Evolutionary conservation across 2,329 filamentous ascomycete species (phyloP).

Genomic region (Cyclaneusma minus): DNA sequence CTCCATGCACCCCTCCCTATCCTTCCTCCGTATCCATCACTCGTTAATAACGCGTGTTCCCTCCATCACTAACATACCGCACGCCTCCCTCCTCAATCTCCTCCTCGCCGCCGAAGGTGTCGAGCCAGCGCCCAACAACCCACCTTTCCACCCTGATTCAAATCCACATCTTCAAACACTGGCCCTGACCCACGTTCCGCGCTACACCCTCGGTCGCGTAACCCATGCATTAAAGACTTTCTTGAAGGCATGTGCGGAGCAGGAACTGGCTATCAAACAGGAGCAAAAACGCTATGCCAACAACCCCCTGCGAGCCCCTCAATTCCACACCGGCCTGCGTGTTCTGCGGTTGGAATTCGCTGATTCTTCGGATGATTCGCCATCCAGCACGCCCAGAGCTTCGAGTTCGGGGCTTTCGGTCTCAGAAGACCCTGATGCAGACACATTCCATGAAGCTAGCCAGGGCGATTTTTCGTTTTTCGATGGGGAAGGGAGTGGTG

Average conservation of each 20-base stretch:
- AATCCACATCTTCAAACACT: constrained; percentile 38
- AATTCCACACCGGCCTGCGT: constrained; percentile 33
- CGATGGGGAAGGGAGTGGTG: constrained; percentile 1
- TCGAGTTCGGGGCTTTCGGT: constrained; percentile 4
- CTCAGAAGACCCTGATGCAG: constrained; percentile 13
- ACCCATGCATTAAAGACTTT: constrained; percentile 32
- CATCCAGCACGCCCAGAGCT: background rate
- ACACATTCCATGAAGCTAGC: constrained; percentile 7
- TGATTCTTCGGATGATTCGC: background rate
- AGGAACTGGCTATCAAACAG: constrained; percentile 30
- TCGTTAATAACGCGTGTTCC: no score
- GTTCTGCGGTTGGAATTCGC: constrained; percentile 38
- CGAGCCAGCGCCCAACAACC: constrained; percentile 24
- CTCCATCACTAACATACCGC: constrained; percentile 37
- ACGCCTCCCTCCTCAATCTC: constrained; percentile 8
- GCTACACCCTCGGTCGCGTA: constrained; percentile 33
- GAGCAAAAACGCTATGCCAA: constrained; percentile 5
- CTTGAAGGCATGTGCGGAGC: constrained; percentile 27
- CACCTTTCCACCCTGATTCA: constrained; percentile 34
- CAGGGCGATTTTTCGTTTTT: constrained; percentile 16
- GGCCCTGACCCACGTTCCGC: constrained; percentile 37
- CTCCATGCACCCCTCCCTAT: constrained; percentile 35
- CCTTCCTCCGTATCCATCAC: constrained; percentile 39
- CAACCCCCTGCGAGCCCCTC: constrained; percentile 21
- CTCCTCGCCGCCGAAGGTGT: constrained; percentile 22